Conservation (phyloP, 192 early-diverging fungal genomes). For the Rhizoclosmatium sp. region DNA sequence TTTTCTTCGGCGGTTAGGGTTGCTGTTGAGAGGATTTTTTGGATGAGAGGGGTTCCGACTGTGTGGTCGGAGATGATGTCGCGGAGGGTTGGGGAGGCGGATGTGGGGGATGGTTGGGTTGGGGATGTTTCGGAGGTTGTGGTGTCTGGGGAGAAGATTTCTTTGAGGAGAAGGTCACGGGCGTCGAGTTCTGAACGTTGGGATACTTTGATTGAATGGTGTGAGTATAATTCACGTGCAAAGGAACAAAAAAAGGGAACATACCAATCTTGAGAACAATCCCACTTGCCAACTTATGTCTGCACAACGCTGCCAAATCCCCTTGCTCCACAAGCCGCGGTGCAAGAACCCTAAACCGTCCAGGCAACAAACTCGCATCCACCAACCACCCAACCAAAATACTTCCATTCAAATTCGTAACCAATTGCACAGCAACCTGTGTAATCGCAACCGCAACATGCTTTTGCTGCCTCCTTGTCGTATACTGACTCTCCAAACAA, state of each 20-base stretch:
- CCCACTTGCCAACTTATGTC: conserved; percentile 88
- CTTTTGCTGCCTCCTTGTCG: conserved; percentile 89
- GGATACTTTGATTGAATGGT: conserved; percentile 59
- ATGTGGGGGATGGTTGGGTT: too few relatives aligned
- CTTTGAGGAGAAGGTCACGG: conserved; percentile 81
- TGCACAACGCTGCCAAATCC: conserved; percentile 75
- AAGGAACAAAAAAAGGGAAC: too few relatives aligned
- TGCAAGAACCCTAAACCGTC: conserved; percentile 85
- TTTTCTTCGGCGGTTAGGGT: conserved; percentile 82
- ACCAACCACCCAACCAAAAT: conserved; percentile 94
- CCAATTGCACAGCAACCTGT: conserved; percentile 78
- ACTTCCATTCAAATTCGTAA: conserved; percentile 91
- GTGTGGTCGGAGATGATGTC: conserved; percentile 75
- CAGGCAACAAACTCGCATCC: conserved; percentile 83
- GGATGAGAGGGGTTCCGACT: conserved; percentile 85
- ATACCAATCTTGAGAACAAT: conserved; percentile 83
- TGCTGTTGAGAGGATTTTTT: conserved; percentile 85
- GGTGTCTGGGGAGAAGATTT: conserved; percentile 71
- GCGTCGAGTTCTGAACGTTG: conserved; percentile 83
- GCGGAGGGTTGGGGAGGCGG: conserved; percentile 25
- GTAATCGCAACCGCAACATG: conserved; percentile 89
- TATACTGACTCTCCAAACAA: conserved; percentile 87
- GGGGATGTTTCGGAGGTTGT: conserved; percentile 7
- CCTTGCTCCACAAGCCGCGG: conserved; percentile 66
- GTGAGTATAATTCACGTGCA: not conserved